These are phyloP conservation scores for Suillus cothurnatus DNA, from an alignment of 768 basidiomycete genomes.

Conservation along the genomic window DNA sequence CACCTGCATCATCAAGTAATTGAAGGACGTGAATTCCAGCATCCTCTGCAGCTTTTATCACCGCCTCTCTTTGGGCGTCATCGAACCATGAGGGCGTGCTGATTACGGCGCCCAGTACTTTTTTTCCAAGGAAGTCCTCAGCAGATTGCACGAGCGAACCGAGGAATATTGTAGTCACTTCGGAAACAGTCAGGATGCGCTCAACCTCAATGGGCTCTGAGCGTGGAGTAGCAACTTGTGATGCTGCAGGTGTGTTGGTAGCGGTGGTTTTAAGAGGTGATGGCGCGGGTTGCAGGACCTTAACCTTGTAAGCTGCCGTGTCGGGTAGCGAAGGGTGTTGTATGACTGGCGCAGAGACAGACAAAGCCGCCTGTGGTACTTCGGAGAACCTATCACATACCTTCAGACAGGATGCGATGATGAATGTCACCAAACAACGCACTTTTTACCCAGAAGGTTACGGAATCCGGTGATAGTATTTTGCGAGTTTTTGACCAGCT, in stretches of 20 bases:
- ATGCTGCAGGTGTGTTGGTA: constrained; percentile 63
- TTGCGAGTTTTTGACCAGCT: constrained; percentile 91
- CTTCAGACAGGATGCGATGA: background rate
- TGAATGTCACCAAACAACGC: constrained; percentile 23
- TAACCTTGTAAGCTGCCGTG: constrained; percentile 82
- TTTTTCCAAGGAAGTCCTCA: constrained; percentile 85
- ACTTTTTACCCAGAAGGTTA: constrained; percentile 93
- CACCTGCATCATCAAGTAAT: constrained; percentile 85
- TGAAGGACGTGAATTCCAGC: constrained; percentile 87
- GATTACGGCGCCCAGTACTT: constrained; percentile 80
- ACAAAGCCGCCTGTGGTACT: constrained; percentile 53
- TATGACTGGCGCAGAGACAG: constrained; percentile 69
- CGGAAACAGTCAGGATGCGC: constrained; percentile 78
- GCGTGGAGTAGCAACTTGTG: constrained; percentile 69
- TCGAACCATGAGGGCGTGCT: constrained; percentile 79
- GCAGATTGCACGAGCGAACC: constrained; percentile 83
- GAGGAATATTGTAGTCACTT: constrained; percentile 86
- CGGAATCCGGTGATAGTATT: constrained; percentile 97
- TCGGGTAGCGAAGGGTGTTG: constrained; percentile 73
- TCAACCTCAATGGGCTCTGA: constrained; percentile 67
- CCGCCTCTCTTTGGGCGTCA: constrained; percentile 64
- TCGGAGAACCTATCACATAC: constrained; percentile 67
- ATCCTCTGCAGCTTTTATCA: constrained; percentile 71
- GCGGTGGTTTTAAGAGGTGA: constrained; percentile 60
- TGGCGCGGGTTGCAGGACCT: constrained; percentile 78